phyloP scores from a whole-genome alignment of 257 asterid species.

The Lantana camara region DNA sequence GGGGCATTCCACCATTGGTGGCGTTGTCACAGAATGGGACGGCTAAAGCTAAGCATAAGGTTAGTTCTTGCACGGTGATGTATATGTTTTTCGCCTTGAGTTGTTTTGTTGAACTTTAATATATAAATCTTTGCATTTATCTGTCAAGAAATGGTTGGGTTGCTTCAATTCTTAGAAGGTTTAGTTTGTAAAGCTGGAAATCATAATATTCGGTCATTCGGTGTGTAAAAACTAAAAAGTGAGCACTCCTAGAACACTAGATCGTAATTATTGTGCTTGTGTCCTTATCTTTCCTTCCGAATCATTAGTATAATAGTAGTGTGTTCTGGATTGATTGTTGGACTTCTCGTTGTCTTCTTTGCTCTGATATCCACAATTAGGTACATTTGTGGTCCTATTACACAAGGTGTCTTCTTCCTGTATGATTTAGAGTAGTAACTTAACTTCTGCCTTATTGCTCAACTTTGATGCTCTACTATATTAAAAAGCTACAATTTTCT shows the following conservation, averaged over 20 bases:
- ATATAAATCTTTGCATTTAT: not conserved
- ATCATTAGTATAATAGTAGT: slow-evolving; percentile 21
- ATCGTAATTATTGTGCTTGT: slow-evolving; percentile 11
- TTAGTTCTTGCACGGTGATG: slow-evolving; percentile 31
- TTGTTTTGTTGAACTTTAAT: not conserved
- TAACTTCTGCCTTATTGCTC: slow-evolving; percentile 30
- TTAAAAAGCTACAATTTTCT: slow-evolving; percentile 29
- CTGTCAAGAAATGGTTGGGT: not conserved
- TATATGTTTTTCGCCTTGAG: not conserved
- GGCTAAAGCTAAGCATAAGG: slow-evolving; percentile 94
- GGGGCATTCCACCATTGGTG: slow-evolving; percentile 94
- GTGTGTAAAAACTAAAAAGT: too few relatives aligned
- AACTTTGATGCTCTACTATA: slow-evolving; percentile 16
- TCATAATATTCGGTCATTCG: not conserved
- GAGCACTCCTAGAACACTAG: not conserved
- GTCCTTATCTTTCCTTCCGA: slow-evolving; percentile 22
- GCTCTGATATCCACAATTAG: slow-evolving; percentile 20
- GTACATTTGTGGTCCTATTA: slow-evolving; percentile 16
- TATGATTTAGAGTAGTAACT: slow-evolving; percentile 26
- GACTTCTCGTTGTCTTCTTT: slow-evolving; percentile 28
- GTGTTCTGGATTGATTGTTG: slow-evolving; percentile 31
- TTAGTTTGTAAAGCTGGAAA: not conserved
- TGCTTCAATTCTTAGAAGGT: not conserved
- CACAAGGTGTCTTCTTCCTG: slow-evolving; percentile 7
- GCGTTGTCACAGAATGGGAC: slow-evolving; percentile 90